Evolutionary conservation across 1,284 basidiomycete species (phyloP), one percentile per base, ranked within the genome.

Genomic region (Thecaphora thlaspeos): DNA sequence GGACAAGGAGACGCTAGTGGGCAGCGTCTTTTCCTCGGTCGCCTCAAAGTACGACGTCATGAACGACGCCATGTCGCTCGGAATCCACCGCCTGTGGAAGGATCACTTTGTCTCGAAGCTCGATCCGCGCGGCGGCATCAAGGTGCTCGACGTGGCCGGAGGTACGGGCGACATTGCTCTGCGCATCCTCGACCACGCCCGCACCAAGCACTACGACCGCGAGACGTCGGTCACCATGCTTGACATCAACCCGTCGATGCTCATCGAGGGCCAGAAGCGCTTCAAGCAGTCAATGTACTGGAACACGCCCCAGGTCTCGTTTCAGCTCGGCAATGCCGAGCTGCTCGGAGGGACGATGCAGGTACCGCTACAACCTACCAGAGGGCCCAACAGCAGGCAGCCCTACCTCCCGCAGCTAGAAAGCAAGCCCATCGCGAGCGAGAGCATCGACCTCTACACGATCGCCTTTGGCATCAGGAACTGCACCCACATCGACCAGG

Each of bases 391-490:
- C 41, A 73, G 55, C 70, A 46, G 73, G 40, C 73, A 51, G 26
- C 68, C 69, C 4, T 48, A 51, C 24, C 57, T 76, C 4, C 75
- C 75, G 19, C 66, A 71, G 12, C 66, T 77, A 7, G 52, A 60
- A 26, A 70, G 67, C 56, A 51, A 71, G 51, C 68, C 70, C 17
- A 68, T 75, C 30, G 44, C 63, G 8, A 58, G 61, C 48, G 85
- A 62, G 88, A 92, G 77, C 81, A 90, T 95, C 66, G 93, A 99
- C 80, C 81, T 97, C 17, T 99, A 96, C 81, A 99, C 95, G 21
- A 97, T 99, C 75, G 92, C 95, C 0, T 99, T 99, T 76, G 94
- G 95, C 30, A 98, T 98, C 68, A 85, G 95, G 46, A 99, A 99
- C 79, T 95, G 91, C 82, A 99, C 95, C 10, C 90, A 90, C 50